Percentiles rank a stretch among this genome's conserved stretches.
These are phyloP conservation scores for Septoria petroselini DNA, from an alignment of 2,329 filamentous ascomycete genomes.

Conservation along the genomic window DNA sequence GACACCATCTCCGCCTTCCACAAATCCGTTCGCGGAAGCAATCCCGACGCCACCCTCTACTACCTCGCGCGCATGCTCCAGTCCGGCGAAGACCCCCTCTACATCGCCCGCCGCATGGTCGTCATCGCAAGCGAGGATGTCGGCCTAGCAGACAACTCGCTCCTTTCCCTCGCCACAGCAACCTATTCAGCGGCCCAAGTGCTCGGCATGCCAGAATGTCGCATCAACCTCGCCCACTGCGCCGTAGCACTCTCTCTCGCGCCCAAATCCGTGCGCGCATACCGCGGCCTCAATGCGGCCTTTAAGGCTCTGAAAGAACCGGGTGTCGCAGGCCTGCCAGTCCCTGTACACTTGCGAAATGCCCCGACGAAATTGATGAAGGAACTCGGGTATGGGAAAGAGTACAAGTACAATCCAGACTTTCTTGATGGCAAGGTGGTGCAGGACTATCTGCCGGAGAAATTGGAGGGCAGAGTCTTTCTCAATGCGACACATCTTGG, in stretches of 20 bases:
- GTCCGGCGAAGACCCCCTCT: conserved; percentile 88
- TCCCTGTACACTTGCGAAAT: conserved; percentile 85
- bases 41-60: conserved; percentile 85
- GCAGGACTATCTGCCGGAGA: conserved; percentile 87
- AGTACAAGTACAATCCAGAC: conserved; percentile 96
- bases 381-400: conserved; percentile 81
- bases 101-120: conserved; percentile 86
- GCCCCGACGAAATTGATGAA: conserved; percentile 91
- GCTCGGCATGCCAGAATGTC: conserved; percentile 90
- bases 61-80: conserved; percentile 95
- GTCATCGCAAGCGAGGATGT: conserved; percentile 95
- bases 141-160: conserved; percentile 79
- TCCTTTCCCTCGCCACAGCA: conserved; percentile 80
- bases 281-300: conserved; percentile 77
- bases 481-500: conserved; percentile 79
- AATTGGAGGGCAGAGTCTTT: conserved; percentile 67
- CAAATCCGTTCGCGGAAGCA: conserved; percentile 85
- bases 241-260: conserved; percentile 76
- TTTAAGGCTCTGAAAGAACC: conserved; percentile 77
- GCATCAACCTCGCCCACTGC: conserved; percentile 86
- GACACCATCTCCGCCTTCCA: conserved; percentile 97
- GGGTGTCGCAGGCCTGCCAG: conserved; percentile 73
- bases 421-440: conserved; percentile 76
- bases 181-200: conserved; percentile 86
- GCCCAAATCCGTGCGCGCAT: conserved; percentile 82